phyloP scores from a whole-genome alignment of 306 rosid species.

The Prunus padus region DNA sequence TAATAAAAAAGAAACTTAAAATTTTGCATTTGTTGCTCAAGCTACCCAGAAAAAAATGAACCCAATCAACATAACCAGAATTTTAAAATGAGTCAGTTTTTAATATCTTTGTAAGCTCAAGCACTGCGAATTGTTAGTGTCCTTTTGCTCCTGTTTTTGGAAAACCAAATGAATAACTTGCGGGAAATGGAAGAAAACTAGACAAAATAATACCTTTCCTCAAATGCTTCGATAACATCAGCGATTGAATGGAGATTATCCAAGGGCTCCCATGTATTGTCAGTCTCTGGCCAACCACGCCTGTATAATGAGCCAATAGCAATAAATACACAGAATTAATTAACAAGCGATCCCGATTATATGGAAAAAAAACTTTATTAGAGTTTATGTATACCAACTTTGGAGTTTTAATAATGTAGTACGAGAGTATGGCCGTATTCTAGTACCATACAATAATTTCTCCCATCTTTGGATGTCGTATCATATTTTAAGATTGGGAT shows the following conservation, averaged over 20 bases:
- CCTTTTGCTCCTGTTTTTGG: not conserved
- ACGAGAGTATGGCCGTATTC: not conserved
- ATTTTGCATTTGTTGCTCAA: not conserved
- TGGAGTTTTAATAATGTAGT: too few species aligned
- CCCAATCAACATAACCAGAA: not conserved
- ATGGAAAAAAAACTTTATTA: not conserved
- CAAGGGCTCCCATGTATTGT: constrained; percentile 96
- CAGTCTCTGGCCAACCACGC: constrained; percentile 94
- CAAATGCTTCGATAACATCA: constrained; percentile 78
- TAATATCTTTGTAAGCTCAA: not conserved
- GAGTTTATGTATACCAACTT: not conserved
- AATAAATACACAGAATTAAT: constrained; percentile 14
- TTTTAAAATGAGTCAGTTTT: not conserved
- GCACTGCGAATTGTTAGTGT: not conserved
- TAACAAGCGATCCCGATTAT: not conserved
- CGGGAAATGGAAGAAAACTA: not conserved
- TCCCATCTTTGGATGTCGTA: not conserved
- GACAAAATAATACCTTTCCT: constrained; percentile 53
- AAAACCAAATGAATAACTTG: not conserved
- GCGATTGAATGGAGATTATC: constrained; percentile 83
- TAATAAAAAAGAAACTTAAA: not conserved
- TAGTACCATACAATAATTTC: too few species aligned
- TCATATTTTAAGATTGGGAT: not conserved
- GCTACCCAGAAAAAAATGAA: not conserved
- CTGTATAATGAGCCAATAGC: constrained; percentile 34